A percentile compares a stretch with the other conserved stretches of the same genome.
Evolutionary conservation across 2,329 filamentous ascomycete species (phyloP).

Genomic region (Alternaria incomplexa): DNA sequence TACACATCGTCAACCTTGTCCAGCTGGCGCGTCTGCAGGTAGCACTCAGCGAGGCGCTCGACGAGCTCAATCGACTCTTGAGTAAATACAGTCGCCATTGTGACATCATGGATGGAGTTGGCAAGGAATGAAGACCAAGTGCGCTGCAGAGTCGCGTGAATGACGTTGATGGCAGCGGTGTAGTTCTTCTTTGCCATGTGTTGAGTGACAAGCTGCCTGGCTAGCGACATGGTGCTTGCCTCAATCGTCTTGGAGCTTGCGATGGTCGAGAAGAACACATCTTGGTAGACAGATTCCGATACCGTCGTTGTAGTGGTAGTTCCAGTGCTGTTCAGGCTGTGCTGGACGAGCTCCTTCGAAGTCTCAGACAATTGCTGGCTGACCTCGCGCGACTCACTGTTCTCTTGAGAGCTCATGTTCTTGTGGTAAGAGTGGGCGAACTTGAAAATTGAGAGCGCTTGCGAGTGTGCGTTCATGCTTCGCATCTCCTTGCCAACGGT

Average conservation of each 20-base stretch:
- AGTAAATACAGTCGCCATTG: constrained; percentile 50
- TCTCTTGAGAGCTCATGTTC: constrained; percentile 44
- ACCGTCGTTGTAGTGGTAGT: constrained; percentile 45
- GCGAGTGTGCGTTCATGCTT: constrained; percentile 51
- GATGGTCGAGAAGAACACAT: constrained; percentile 53
- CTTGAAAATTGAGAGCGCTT: constrained; percentile 58
- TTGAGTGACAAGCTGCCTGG: constrained; percentile 48
- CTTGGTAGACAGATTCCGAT: constrained; percentile 53
- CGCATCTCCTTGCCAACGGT: constrained; percentile 56
- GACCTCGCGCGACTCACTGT: constrained; percentile 51
- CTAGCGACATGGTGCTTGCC: constrained; percentile 50
- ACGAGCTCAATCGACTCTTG: constrained; percentile 57
- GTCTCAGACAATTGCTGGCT: constrained; percentile 49
- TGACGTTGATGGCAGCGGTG: constrained; percentile 54
- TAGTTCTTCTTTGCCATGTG: constrained; percentile 57
- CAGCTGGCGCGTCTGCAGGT: constrained; percentile 47
- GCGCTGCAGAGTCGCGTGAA: constrained; percentile 53
- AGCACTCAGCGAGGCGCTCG: constrained; percentile 55
- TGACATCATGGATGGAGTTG: constrained; percentile 52
- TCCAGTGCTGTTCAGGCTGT: constrained; percentile 36
- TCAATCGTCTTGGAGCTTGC: constrained; percentile 50
- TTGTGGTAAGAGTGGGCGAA: constrained; percentile 44
- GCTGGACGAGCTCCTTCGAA: constrained; percentile 53
- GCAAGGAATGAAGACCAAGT: constrained; percentile 58
- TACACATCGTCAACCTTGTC: constrained; percentile 51